phyloP scores from a whole-genome alignment of 164 flowering plant species.

The Warburgia ugandensis region DNA sequence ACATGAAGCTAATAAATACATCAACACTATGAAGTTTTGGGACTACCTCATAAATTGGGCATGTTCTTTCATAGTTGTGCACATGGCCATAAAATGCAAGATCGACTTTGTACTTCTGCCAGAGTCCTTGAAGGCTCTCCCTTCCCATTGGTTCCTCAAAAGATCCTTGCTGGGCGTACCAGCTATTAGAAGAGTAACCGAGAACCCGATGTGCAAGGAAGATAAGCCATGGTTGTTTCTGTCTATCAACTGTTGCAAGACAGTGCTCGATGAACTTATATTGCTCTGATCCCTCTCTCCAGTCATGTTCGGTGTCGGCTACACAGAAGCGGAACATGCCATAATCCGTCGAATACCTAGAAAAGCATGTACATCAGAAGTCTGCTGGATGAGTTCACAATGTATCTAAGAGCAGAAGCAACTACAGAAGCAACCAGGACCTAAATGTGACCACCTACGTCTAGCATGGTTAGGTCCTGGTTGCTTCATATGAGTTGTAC shows the following conservation, averaged over 20 bases:
- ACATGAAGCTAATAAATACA: neutral
- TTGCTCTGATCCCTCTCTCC: conserved; percentile 92
- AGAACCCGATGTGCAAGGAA: conserved; percentile 90
- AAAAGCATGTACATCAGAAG: neutral
- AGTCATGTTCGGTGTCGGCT: conserved; percentile 89
- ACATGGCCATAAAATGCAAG: conserved; percentile 87
- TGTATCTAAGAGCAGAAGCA: no score
- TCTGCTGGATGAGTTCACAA: neutral
- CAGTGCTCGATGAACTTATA: conserved; percentile 82
- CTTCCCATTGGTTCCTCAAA: conserved; percentile 94
- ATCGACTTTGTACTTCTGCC: conserved; percentile 95
- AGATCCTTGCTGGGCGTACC: conserved; percentile 65
- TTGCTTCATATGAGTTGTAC: no score
- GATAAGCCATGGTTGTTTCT: conserved; percentile 91
- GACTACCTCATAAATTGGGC: conserved; percentile 83
- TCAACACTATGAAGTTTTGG: neutral
- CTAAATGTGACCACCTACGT: no score
- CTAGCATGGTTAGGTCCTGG: no score
- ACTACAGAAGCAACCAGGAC: no score
- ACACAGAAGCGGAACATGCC: conserved; percentile 93
- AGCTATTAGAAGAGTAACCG: conserved; percentile 67
- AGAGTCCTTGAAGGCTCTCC: conserved; percentile 77
- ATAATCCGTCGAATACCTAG: conserved; percentile 87
- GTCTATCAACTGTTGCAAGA: conserved; percentile 72
- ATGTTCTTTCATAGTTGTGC: conserved; percentile 88